A percentile compares a stretch with the other conserved stretches of the same genome.
These are phyloP conservation scores for Starmera caribaea DNA, from an alignment of 805 yeast species.

Conservation along the genomic window DNA sequence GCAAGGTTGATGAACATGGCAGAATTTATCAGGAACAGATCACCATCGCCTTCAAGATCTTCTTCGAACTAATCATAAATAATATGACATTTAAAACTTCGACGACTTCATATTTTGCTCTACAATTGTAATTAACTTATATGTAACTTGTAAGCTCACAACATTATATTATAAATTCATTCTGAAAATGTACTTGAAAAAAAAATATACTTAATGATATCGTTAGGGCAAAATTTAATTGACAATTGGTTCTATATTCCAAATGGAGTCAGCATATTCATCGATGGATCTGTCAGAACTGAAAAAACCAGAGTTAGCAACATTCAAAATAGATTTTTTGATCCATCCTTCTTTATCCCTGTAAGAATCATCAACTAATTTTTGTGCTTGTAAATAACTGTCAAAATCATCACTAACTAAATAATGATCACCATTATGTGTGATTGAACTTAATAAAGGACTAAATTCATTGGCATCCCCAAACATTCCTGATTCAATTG, in stretches of 20 bases:
- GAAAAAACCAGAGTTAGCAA: constrained; percentile 92
- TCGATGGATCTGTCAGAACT: constrained; percentile 84
- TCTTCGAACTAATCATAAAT: neutral
- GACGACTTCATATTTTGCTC: no score
- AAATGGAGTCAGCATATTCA: constrained; percentile 85
- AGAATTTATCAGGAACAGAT: constrained; percentile 17
- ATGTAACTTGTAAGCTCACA: no score
- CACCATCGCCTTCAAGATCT: constrained; percentile 1
- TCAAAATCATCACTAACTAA: constrained; percentile 86
- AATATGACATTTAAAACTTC: neutral
- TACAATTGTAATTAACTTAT: no score
- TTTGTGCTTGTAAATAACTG: constrained; percentile 75
- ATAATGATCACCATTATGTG: constrained; percentile 73
- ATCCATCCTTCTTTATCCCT: constrained; percentile 64
- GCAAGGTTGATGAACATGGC: constrained; percentile 21
- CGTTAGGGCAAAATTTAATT: constrained; percentile 1
- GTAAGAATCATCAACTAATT: constrained; percentile 63
- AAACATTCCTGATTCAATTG: constrained; percentile 61
- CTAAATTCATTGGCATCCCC: constrained; percentile 62
- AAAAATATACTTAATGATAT: no score
- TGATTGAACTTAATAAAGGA: constrained; percentile 59
- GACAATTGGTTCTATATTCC: constrained; percentile 75
- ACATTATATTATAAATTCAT: no score
- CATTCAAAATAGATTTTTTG: constrained; percentile 64
- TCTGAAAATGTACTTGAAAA: no score